Evolutionary conservation across 179 eudicot species (phyloP).

Genomic region (Spergularia azorica): DNA sequence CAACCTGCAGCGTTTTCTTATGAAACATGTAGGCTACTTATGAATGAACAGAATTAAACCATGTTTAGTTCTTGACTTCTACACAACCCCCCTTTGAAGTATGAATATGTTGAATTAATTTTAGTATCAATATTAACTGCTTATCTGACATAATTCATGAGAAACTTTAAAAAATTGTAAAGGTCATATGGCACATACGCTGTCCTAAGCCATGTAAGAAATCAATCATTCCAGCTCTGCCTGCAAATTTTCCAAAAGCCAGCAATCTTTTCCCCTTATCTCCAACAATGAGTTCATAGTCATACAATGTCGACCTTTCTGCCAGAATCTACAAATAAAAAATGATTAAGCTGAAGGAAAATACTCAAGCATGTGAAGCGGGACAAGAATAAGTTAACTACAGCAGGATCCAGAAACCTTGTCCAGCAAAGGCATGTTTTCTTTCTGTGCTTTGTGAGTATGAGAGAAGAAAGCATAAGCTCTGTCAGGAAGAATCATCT

Average conservation of each 20-base stretch:
- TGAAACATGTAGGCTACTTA: too few relatives aligned
- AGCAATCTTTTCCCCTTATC: conserved; percentile 80
- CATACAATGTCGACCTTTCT: conserved; percentile 79
- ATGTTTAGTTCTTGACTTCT: too few relatives aligned
- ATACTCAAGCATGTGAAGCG: background rate
- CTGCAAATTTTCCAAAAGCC: conserved; percentile 93
- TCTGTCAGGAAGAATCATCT: conserved; percentile 92
- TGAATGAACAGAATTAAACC: too few relatives aligned
- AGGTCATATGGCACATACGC: conserved; percentile 48
- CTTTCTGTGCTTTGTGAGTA: conserved; percentile 96
- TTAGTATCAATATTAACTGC: background rate
- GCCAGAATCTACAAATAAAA: conserved; percentile 55
- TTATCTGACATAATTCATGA: background rate
- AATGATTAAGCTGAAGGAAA: conserved; percentile 14
- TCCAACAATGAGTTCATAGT: conserved; percentile 94
- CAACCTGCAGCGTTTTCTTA: too few relatives aligned
- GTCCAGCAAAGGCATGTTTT: conserved; percentile 90
- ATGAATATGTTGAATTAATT: too few relatives aligned
- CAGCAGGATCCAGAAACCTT: conserved; percentile 42
- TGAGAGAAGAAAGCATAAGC: conserved; percentile 97
- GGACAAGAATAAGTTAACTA: background rate
- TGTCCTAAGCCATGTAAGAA: conserved; percentile 83
- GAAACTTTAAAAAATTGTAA: background rate
- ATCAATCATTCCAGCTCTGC: conserved; percentile 94
- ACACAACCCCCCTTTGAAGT: too few relatives aligned